Evolutionary conservation across 1,284 basidiomycete genomes (phyloP).

Genomic region (Boletellus sp.): DNA sequence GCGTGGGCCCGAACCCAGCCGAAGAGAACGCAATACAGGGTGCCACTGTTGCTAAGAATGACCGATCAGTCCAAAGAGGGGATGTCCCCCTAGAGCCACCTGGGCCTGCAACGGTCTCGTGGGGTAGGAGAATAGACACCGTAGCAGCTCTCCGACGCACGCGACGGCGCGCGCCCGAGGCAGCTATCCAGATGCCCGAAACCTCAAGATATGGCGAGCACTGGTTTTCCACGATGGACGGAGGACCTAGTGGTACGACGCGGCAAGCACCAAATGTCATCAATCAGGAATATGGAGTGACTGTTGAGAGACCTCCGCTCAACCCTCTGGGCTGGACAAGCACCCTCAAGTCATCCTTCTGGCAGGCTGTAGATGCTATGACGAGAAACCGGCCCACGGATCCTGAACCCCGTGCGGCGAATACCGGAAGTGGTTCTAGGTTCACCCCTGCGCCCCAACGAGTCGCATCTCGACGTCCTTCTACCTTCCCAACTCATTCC

Average conservation of each 20-base stretch:
- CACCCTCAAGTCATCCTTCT: conserved; percentile 35
- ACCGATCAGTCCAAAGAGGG: not conserved
- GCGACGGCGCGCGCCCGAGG: conserved; percentile 7
- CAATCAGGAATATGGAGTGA: not conserved
- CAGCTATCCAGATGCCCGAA: conserved; percentile 4
- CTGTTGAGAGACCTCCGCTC: not conserved
- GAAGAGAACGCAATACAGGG: not conserved
- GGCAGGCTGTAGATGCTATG: conserved; percentile 35
- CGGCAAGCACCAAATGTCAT: not conserved
- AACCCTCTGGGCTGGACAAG: conserved; percentile 31
- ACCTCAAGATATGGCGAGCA: conserved; percentile 11
- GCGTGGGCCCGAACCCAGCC: not conserved
- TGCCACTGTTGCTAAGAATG: not conserved
- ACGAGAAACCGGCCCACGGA: conserved; percentile 20
- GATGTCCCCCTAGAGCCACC: conserved; percentile 18
- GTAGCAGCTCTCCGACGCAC: conserved; percentile 24
- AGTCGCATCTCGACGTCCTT: conserved; percentile 13
- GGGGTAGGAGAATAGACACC: conserved; percentile 25
- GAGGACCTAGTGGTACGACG: not conserved
- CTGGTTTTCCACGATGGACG: conserved; percentile 8
- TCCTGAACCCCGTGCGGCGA: not conserved
- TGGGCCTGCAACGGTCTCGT: conserved; percentile 26
- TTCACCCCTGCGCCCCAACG: conserved; percentile 26
- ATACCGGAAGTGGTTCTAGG: conserved; percentile 10
- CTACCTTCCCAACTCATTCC: conserved; percentile 2